Conservation (phyloP, 805 yeast genomes). For the Myxozyma mucilagina region DNA sequence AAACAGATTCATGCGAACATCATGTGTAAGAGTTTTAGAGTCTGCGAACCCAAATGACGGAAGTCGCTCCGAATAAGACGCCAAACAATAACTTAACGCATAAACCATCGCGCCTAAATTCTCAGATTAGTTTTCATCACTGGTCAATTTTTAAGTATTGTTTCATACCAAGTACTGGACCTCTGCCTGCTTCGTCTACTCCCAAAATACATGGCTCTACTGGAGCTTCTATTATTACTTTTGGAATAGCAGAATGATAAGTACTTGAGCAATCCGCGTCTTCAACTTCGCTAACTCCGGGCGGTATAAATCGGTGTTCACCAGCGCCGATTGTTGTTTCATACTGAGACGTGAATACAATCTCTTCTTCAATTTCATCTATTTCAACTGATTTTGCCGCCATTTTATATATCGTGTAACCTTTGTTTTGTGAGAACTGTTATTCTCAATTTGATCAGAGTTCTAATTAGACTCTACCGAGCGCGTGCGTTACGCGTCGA, state of each 20-base stretch:
- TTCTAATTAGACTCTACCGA: background rate
- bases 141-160: background rate
- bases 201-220: constrained; percentile 57
- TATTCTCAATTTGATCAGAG: background rate
- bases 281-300: constrained; percentile 9
- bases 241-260: constrained; percentile 27
- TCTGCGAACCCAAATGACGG: constrained; percentile 83
- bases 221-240: constrained; percentile 2
- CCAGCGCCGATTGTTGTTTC: background rate
- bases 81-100: constrained; percentile 76
- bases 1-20: constrained; percentile 63
- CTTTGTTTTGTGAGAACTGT: background rate
- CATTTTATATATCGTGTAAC: background rate
- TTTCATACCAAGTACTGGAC: constrained; percentile 79
- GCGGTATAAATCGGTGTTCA: constrained; percentile 19
- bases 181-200: constrained; percentile 98
- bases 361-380: background rate
- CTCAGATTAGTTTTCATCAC: background rate
- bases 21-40: constrained; percentile 81
- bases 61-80: constrained; percentile 51
- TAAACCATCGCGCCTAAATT: constrained; percentile 81
- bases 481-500: constrained; percentile 10
- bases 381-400: background rate
- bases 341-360: background rate
- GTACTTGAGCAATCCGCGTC: constrained; percentile 20